These are phyloP conservation scores for Saturnispora serradocipensis DNA, from an alignment of 805 yeast genomes.

Conservation along the genomic window DNA sequence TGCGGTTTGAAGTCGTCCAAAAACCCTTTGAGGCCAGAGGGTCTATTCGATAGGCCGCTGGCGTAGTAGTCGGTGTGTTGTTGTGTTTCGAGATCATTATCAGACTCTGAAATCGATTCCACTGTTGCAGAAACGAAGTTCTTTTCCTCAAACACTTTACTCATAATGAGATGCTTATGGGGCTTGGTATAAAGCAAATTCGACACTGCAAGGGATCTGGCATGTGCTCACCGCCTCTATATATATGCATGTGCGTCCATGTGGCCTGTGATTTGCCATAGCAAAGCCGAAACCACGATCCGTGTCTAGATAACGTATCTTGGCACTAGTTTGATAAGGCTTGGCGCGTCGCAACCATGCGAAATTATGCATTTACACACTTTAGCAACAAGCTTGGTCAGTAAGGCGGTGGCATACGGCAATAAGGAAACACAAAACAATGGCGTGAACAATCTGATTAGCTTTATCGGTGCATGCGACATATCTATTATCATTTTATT, in stretches of 20 bases:
- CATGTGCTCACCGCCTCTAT: no score
- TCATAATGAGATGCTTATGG: neutral
- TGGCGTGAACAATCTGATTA: no score
- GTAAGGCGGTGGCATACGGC: neutral
- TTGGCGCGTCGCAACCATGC: neutral
- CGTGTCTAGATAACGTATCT: neutral
- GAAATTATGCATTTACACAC: neutral
- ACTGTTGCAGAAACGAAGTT: neutral
- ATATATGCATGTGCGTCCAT: no score
- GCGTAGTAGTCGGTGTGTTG: neutral
- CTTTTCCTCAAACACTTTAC: slow-evolving; percentile 2
- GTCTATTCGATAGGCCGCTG: neutral
- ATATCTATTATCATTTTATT: no score
- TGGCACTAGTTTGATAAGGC: neutral
- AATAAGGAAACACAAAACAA: neutral
- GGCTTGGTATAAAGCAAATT: neutral
- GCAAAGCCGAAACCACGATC: neutral
- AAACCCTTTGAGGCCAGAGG: slow-evolving; percentile 11
- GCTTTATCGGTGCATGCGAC: no score
- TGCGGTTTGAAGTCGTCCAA: slow-evolving; percentile 19
- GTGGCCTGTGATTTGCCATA: no score
- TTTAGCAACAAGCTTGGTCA: neutral
- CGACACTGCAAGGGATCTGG: no score
- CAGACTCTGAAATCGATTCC: neutral
- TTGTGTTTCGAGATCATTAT: neutral